These are phyloP conservation scores for Prunus padus DNA, from an alignment of 306 rosid species.

Conservation along the genomic window DNA sequence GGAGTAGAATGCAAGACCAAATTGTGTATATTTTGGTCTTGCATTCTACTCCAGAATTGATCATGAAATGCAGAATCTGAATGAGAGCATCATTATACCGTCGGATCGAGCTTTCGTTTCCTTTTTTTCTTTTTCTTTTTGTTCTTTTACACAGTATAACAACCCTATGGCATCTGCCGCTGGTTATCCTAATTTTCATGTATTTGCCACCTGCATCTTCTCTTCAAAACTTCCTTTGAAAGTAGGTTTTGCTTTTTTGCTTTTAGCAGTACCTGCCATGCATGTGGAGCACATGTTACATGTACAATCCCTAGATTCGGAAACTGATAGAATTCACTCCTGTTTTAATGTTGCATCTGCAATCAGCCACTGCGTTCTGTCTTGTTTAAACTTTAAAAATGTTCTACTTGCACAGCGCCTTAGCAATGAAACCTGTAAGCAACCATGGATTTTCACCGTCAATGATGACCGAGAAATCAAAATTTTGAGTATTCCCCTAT, in stretches of 20 bases:
- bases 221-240: not conserved
- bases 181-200: not conserved
- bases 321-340: not conserved
- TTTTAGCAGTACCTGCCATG: not conserved
- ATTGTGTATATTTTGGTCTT: no score
- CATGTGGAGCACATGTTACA: no score
- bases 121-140: no score
- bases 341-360: not conserved
- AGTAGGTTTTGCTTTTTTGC: not conserved
- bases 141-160: no score
- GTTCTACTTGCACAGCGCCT: no score
- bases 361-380: not conserved
- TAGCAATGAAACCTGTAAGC: not conserved
- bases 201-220: not conserved
- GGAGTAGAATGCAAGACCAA: no score
- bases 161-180: no score
- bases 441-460: not conserved
- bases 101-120: no score
- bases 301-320: no score
- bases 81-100: not conserved
- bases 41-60: not conserved
- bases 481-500: no score
- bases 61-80: not conserved
- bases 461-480: no score
- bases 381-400: not conserved